Evolutionary conservation across 208 protist species (phyloP), one percentile per base, ranked within the genome.

Genomic region (Crithidia acanthocephali): DNA sequence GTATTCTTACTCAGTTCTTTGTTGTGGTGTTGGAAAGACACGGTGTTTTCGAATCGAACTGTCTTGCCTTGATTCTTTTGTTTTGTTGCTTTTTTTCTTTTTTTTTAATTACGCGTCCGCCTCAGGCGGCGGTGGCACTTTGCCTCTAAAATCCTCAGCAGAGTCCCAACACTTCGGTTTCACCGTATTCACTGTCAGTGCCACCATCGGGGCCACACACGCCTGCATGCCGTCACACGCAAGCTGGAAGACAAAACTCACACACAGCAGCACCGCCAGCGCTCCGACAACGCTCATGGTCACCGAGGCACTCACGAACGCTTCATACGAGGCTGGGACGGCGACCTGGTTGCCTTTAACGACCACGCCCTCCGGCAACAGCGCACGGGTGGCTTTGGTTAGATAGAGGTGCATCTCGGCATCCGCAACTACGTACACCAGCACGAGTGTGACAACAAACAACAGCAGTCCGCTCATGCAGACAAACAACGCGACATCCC

Each of bases 141-240:
- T 81, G 53, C 78, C 70, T 22, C 88, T 68, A n/a, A 86, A 77
- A 56, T 93, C 87, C 18, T 83, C 67, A 13, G 75, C 72, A 22
- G 51, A 56, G 22, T 64, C 60, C 88, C 88, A 94, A 37, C 76
- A 89, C n/a, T 62, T 74, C 6, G 69, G 71, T 60, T 80, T 75
- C 22, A 75, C 76, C 8, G 72, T 68, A 33, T 80, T 52, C n/a
- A 79, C 57, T 9, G 86, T 59, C 72, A 83, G 81, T 28, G 68
- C 70, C 27, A 79, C 42, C 76, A 88, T 83, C 37, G 72, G 72
- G 23, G 58, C 40, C 33, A 77, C 57, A 20, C 57, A 68, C 13
- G 61, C n/a, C 35, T n/a, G 47, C 67, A 86, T 30, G 7, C 72
- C 60, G 27, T 72, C 45, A 20, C 27, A 66, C 16, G 45, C 50